Evolutionary conservation across 2,329 filamentous ascomycete genomes (phyloP).

Genomic region (Apiospora koreana): DNA sequence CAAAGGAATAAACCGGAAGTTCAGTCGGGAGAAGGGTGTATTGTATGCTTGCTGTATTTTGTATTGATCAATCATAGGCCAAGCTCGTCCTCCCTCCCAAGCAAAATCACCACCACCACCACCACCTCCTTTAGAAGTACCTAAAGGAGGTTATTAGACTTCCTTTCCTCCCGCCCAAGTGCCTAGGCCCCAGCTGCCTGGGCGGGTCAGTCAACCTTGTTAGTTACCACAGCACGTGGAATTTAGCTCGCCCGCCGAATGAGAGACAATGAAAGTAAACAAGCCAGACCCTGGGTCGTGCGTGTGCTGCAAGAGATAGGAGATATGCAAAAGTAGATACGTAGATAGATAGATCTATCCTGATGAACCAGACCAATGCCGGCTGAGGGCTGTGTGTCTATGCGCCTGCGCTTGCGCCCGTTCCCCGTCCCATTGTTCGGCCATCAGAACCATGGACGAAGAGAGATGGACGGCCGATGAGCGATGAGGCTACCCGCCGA

Average conservation of each 20-base stretch:
- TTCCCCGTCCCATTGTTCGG: background rate
- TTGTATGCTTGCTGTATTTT: too few species aligned
- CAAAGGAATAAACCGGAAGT: slow-evolving; percentile 4
- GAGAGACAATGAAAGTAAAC: background rate
- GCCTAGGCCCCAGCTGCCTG: background rate
- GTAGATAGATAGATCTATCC: background rate
- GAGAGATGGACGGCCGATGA: background rate
- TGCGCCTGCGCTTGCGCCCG: too few species aligned
- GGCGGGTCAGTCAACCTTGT: background rate
- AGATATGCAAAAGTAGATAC: too few species aligned
- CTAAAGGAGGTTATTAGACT: background rate
- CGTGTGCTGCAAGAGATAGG: slow-evolving; percentile 1
- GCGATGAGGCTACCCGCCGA: background rate
- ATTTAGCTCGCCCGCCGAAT: slow-evolving; percentile 6
- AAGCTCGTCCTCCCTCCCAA: too few species aligned
- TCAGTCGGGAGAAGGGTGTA: background rate
- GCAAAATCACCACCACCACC: too few species aligned
- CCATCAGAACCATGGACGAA: background rate
- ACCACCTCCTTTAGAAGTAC: too few species aligned
- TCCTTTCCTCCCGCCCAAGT: background rate
- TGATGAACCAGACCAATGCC: background rate
- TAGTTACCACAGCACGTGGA: background rate
- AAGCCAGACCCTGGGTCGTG: background rate
- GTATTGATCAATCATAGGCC: background rate
- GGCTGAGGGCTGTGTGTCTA: background rate